Conservation (phyloP, 176 grass and related monocot species). For the Dendrocalamus sinicus region DNA sequence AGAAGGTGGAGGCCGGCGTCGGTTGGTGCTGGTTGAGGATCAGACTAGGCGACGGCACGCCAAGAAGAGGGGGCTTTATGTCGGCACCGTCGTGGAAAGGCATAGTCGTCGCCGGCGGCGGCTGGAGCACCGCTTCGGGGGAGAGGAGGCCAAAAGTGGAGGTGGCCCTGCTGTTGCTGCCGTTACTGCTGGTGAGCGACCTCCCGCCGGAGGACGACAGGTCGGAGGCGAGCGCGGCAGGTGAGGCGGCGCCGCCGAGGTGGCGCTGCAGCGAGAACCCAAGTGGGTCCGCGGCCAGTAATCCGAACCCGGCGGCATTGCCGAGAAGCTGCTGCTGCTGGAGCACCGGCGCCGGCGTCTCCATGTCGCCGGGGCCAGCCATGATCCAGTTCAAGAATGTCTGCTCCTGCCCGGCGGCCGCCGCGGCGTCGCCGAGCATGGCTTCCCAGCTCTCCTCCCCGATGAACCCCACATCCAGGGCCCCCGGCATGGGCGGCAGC, state of each 20-base stretch:
- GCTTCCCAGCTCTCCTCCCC: conserved; percentile 67
- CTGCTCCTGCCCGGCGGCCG: conserved; percentile 66
- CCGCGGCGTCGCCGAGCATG: conserved; percentile 56
- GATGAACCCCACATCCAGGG: conserved; percentile 57
- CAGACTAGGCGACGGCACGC: conserved; percentile 21
- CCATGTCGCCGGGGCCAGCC: conserved; percentile 66
- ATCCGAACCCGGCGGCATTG: conserved; percentile 60
- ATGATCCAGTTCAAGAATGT: conserved; percentile 93
- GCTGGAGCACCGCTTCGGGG: conserved; percentile 38
- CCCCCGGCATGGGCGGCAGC: conserved; percentile 65
- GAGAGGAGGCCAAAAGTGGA: conserved; percentile 41
- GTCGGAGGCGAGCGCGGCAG: conserved; percentile 31
- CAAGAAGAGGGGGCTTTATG: conserved; percentile 61
- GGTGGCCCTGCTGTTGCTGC: conserved; percentile 38
- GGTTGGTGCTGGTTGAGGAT: conserved; percentile 59
- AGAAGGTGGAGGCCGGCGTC: conserved; percentile 55
- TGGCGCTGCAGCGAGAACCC: conserved; percentile 57
- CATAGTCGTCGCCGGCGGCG: conserved; percentile 37
- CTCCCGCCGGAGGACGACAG: conserved; percentile 43
- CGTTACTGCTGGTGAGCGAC: conserved; percentile 36
- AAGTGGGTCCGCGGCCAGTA: conserved; percentile 49
- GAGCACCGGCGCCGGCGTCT: conserved; percentile 31
- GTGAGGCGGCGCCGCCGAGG: conserved; percentile 12
- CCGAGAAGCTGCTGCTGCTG: conserved; percentile 46
- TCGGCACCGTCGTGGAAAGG: conserved; percentile 60